phyloP scores from a whole-genome alignment of 1,284 basidiomycete genomes.

The Trichosporon faecale region DNA sequence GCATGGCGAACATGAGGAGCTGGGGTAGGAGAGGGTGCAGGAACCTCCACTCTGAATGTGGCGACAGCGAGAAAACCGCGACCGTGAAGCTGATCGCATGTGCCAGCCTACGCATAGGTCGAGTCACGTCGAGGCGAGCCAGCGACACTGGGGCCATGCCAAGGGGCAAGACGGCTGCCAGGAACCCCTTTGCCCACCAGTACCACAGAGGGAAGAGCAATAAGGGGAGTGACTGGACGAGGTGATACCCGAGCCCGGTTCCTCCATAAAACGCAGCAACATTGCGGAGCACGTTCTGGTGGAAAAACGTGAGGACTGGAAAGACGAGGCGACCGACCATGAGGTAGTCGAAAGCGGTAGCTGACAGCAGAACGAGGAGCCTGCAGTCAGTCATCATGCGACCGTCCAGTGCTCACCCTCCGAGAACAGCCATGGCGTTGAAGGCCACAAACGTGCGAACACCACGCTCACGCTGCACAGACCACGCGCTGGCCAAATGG shows the following conservation, averaged over 20 bases:
- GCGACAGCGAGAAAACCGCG: slow-evolving; percentile 69
- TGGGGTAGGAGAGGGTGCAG: slow-evolving; percentile 85
- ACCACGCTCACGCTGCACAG: background rate
- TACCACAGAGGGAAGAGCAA: slow-evolving; percentile 70
- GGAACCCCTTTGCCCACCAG: slow-evolving; percentile 63
- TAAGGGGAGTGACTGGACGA: slow-evolving; percentile 80
- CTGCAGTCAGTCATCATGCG: slow-evolving; percentile 22
- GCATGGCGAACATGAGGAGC: slow-evolving; percentile 75
- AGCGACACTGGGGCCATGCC: slow-evolving; percentile 43
- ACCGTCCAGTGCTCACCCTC: slow-evolving; percentile 19
- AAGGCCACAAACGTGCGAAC: background rate
- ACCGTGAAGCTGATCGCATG: slow-evolving; percentile 64
- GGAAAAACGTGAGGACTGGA: slow-evolving; percentile 63
- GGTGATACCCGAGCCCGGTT: slow-evolving; percentile 81
- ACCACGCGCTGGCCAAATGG: slow-evolving; percentile 43
- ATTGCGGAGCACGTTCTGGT: slow-evolving; percentile 73
- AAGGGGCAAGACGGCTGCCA: slow-evolving; percentile 28
- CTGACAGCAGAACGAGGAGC: slow-evolving; percentile 29
- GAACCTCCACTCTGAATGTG: slow-evolving; percentile 97
- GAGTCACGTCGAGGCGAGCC: slow-evolving; percentile 30
- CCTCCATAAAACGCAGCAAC: slow-evolving; percentile 96
- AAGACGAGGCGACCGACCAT: slow-evolving; percentile 44
- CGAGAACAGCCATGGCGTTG: slow-evolving; percentile 14
- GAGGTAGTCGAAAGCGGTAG: slow-evolving; percentile 42
- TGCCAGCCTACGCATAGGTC: slow-evolving; percentile 55